Evolutionary conservation across 1,284 basidiomycete species (phyloP).

Genomic region (Agroathelia rolfsii): DNA sequence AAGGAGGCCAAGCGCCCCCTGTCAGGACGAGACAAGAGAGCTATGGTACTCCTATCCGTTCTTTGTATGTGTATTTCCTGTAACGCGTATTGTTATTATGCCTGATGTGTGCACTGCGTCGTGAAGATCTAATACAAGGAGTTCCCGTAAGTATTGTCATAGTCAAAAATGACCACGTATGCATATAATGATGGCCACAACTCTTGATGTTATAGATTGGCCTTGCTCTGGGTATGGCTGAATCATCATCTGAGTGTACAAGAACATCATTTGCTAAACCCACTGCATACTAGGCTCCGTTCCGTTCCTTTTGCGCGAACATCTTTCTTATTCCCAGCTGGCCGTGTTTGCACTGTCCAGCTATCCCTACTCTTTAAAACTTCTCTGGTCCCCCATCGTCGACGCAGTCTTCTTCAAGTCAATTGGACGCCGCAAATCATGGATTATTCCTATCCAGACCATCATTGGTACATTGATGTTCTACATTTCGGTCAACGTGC

Average conservation of each 20-base stretch:
- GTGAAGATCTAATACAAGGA: slow-evolving; percentile 82
- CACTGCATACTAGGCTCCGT: slow-evolving; percentile 87
- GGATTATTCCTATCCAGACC: slow-evolving; percentile 97
- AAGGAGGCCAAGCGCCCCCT: slow-evolving; percentile 37
- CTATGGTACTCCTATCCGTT: slow-evolving; percentile 80
- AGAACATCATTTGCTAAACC: too few relatives aligned
- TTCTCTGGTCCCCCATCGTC: slow-evolving; percentile 97
- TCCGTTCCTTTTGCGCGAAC: slow-evolving; percentile 91
- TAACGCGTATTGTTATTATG: slow-evolving; percentile 7
- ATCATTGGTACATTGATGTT: slow-evolving; percentile 86
- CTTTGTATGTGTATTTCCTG: slow-evolving; percentile 60
- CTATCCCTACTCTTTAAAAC: slow-evolving; percentile 96
- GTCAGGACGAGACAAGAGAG: slow-evolving; percentile 70
- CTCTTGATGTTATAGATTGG: slow-evolving; percentile 39
- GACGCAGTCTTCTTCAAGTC: slow-evolving; percentile 81
- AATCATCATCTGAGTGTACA: too few relatives aligned
- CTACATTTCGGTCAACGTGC: slow-evolving; percentile 76
- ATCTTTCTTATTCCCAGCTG: slow-evolving; percentile 93
- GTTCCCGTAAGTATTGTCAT: slow-evolving; percentile 70
- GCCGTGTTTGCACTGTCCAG: slow-evolving; percentile 90
- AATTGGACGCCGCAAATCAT: slow-evolving; percentile 89
- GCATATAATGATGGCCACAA: slow-evolving; percentile 9
- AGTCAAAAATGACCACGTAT: slow-evolving; percentile 5
- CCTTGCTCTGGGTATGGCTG: slow-evolving; percentile 61
- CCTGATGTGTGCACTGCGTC: slow-evolving; percentile 14